phyloP scores from a whole-genome alignment of 2,329 filamentous ascomycete genomes.

The Microcyclosporella mali region DNA sequence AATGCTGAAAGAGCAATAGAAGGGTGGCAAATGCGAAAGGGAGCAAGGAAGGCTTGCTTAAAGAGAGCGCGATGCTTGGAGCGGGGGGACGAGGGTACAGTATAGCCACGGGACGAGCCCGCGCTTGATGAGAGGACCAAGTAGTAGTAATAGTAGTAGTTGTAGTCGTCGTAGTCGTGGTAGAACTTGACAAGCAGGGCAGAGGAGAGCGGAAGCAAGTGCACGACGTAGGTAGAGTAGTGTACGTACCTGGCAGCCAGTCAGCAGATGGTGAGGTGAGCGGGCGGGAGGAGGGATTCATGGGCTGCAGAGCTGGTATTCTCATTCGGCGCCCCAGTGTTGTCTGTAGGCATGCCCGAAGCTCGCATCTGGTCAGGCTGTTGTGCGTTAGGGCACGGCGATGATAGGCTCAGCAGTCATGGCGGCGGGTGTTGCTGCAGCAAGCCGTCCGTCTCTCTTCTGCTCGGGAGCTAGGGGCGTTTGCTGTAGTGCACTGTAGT shows the following conservation, averaged over 20 bases:
- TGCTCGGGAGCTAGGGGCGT: not conserved
- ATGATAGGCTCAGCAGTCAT: constrained; percentile 5
- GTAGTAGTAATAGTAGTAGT: too few species aligned
- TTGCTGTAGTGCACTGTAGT: not conserved
- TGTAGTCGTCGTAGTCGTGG: too few species aligned
- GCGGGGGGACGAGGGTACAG: constrained; percentile 1
- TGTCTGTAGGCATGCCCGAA: too few species aligned
- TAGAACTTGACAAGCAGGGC: not conserved
- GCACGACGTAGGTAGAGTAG: too few species aligned
- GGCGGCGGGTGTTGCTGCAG: constrained; percentile 1
- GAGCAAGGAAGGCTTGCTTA: constrained; percentile 30
- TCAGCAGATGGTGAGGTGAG: constrained; percentile 1
- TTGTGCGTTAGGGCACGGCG: constrained; percentile 9
- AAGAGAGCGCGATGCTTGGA: constrained; percentile 1
- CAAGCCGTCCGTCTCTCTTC: constrained; percentile 1
- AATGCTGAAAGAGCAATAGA: constrained; percentile 22
- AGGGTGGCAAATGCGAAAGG: constrained; percentile 20
- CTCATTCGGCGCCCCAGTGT: constrained; percentile 18
- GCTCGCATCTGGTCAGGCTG: constrained; percentile 6
- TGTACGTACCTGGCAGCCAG: constrained; percentile 5
- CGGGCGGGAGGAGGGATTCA: not conserved
- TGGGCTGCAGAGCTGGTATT: not conserved
- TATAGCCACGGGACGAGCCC: constrained; percentile 5
- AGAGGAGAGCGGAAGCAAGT: constrained; percentile 3
- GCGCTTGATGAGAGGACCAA: too few species aligned